A percentile compares a stretch with the other conserved stretches of the same genome.
Conservation (phyloP, 2,329 filamentous ascomycete genomes). For the Diaporthe batatas region DNA sequence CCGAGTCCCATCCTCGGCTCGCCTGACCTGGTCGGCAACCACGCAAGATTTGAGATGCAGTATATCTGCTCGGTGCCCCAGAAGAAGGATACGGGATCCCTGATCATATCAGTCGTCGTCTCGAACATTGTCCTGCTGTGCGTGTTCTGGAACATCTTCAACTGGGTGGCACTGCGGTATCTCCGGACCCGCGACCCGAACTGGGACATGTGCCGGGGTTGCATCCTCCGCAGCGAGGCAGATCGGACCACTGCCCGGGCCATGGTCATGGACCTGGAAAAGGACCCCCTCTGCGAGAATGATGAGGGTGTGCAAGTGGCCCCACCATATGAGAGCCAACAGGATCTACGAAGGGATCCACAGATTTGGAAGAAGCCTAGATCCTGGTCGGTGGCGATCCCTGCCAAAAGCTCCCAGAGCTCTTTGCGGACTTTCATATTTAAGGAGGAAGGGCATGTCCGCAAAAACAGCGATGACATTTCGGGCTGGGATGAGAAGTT, state of each 20-base stretch:
- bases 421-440: slow-evolving; percentile 4
- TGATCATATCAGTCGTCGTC: slow-evolving; percentile 34
- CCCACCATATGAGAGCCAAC: background rate
- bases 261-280: slow-evolving; percentile 27
- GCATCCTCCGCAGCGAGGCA: background rate
- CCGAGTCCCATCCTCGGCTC: slow-evolving; percentile 27
- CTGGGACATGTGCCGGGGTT: slow-evolving; percentile 35
- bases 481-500: background rate
- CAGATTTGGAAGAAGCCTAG: background rate
- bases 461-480: background rate
- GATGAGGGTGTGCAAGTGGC: slow-evolving; percentile 1
- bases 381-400: background rate
- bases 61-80: slow-evolving; percentile 37
- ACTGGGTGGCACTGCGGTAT: slow-evolving; percentile 24
- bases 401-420: slow-evolving; percentile 2
- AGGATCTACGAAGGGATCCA: background rate
- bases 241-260: background rate
- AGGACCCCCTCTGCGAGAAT: slow-evolving; percentile 35
- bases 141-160: slow-evolving; percentile 40
- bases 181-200: slow-evolving; percentile 8
- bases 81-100: slow-evolving; percentile 36
- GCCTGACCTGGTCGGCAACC: slow-evolving; percentile 11
- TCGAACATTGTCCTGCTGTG: slow-evolving; percentile 35
- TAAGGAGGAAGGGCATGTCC: background rate
- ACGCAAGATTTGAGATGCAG: slow-evolving; percentile 35